phyloP scores from a whole-genome alignment of 2,329 filamentous ascomycete species.

The Penicillium frequentans region DNA sequence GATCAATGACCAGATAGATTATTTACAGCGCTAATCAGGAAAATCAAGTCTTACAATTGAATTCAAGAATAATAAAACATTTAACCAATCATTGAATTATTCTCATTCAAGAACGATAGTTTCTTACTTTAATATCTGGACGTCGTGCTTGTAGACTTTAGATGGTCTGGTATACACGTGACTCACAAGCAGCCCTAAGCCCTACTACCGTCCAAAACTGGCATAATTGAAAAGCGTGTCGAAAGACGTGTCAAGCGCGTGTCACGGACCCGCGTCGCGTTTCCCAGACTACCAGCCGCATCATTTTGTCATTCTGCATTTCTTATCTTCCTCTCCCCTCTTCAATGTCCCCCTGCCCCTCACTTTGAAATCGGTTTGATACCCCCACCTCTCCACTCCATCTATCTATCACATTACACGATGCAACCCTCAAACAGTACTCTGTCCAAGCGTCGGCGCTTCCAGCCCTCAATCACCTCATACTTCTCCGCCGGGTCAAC shows the following conservation, averaged over 20 bases:
- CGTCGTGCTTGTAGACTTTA: too few species aligned
- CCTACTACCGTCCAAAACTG: neutral
- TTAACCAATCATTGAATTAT: too few species aligned
- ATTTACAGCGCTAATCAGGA: too few species aligned
- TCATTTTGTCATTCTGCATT: constrained; percentile 1
- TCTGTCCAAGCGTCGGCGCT: constrained; percentile 45
- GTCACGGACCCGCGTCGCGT: neutral
- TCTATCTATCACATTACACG: neutral
- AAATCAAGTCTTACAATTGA: too few species aligned
- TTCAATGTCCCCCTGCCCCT: neutral
- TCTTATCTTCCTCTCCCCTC: constrained; percentile 2
- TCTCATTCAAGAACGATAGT: too few species aligned
- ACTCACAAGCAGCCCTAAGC: neutral
- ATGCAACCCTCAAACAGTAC: constrained; percentile 16
- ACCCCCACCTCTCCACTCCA: neutral
- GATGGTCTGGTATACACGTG: neutral
- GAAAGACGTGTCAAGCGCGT: neutral
- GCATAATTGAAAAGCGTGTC: constrained; percentile 1
- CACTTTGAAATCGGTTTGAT: neutral
- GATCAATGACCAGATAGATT: too few species aligned
- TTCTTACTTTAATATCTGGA: too few species aligned
- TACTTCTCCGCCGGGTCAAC: constrained; percentile 33
- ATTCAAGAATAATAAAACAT: too few species aligned
- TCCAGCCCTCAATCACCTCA: constrained; percentile 44
- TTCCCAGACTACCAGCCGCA: constrained; percentile 9